Conservation (phyloP, 441 rosid genomes). For the Gossypium aridum region DNA sequence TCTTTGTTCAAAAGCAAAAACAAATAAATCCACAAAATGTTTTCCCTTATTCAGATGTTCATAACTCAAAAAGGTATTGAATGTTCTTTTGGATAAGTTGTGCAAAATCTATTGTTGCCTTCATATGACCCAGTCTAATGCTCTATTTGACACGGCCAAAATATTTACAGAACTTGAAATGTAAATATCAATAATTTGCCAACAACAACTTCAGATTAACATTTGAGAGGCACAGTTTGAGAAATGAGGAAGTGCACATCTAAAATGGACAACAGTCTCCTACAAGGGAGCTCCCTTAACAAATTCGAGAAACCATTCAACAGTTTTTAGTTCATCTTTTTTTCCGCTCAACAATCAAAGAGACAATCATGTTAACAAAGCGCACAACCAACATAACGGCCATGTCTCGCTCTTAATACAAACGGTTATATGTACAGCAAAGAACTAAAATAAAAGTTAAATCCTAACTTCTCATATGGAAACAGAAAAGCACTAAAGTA, state of each 20-base stretch:
- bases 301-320: not conserved
- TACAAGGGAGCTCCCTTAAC: not conserved
- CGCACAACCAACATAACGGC: constrained; percentile 9
- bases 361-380: constrained; percentile 9
- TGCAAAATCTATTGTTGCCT: no score
- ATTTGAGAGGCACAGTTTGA: not conserved
- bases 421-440: constrained; percentile 21
- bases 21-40: no score
- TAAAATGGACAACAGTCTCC: not conserved
- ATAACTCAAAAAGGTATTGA: no score
- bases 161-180: not conserved
- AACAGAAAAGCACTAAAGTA: not conserved
- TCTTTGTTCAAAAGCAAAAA: no score
- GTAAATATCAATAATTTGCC: not conserved
- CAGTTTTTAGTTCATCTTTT: not conserved
- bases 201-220: not conserved
- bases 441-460: not conserved
- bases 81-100: no score
- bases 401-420: constrained; percentile 1
- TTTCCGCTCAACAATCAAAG: constrained; percentile 6
- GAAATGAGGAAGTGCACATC: not conserved
- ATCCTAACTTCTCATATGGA: constrained; percentile 2
- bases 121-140: not conserved
- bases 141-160: not conserved
- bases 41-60: no score